These are phyloP conservation scores for Plenodomus biglobosus DNA, from an alignment of 2,329 filamentous ascomycete species.

Conservation along the genomic window DNA sequence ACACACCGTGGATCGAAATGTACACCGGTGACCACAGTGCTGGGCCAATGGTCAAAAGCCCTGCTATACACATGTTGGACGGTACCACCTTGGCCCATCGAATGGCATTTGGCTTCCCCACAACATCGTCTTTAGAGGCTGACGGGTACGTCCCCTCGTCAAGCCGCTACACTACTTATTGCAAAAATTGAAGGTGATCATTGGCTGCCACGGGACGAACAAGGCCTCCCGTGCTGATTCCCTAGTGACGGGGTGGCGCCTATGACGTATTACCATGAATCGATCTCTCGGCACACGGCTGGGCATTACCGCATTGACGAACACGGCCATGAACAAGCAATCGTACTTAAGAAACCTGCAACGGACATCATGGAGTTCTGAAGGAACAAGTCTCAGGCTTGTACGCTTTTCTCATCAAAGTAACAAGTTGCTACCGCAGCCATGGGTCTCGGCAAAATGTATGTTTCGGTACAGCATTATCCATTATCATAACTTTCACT, in stretches of 20 bases:
- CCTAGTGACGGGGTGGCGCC: slow-evolving; percentile 21
- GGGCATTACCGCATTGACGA: slow-evolving; percentile 27
- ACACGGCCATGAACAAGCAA: slow-evolving; percentile 10
- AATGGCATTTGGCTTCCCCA: not conserved
- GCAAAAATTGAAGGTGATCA: not conserved
- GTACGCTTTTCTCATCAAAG: slow-evolving; percentile 1
- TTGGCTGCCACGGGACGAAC: slow-evolving; percentile 19
- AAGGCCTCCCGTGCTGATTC: slow-evolving; percentile 9
- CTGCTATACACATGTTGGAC: not conserved
- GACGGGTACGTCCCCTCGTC: not conserved
- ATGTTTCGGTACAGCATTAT: not conserved
- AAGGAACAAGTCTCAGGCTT: slow-evolving; percentile 5
- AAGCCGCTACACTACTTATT: not conserved
- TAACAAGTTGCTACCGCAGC: slow-evolving; percentile 8
- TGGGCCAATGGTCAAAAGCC: not conserved
- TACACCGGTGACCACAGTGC: not conserved
- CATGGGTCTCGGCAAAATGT: slow-evolving; percentile 32
- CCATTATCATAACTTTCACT: slow-evolving; percentile 3
- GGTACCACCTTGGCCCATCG: not conserved
- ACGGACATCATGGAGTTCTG: slow-evolving; percentile 1
- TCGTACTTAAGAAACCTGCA: slow-evolving; percentile 19
- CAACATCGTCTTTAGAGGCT: not conserved
- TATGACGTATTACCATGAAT: slow-evolving; percentile 23
- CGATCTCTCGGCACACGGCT: slow-evolving; percentile 24
- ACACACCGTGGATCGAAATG: not conserved